Conservation (phyloP, 345 rosid species). For the Citrus maxima region DNA sequence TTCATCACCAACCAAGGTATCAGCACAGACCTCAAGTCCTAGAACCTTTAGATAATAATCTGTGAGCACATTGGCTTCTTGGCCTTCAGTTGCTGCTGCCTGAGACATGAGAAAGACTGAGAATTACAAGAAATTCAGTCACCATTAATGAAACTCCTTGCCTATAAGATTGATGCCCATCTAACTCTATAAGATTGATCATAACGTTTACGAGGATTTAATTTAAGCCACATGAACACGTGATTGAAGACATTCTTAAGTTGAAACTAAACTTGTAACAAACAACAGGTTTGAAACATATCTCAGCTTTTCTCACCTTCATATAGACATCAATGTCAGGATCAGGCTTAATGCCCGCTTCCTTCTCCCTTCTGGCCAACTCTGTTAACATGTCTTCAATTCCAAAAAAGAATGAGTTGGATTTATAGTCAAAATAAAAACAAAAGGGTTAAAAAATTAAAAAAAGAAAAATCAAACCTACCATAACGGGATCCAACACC, state of each 20-base stretch:
- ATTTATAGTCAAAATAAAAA: neutral
- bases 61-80: slow-evolving; percentile 48
- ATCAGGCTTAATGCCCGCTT: slow-evolving; percentile 44
- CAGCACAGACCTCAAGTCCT: slow-evolving; percentile 66
- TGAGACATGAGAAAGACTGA: slow-evolving; percentile 13
- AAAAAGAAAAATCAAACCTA: neutral
- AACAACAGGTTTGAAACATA: neutral
- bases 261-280: neutral
- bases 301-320: slow-evolving; percentile 42
- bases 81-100: slow-evolving; percentile 49
- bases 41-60: slow-evolving; percentile 61
- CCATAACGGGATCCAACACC: slow-evolving; percentile 63
- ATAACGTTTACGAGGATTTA: too few species aligned
- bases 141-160: neutral
- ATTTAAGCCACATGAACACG: neutral
- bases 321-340: slow-evolving; percentile 50
- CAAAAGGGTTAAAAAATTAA: neutral
- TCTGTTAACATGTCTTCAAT: slow-evolving; percentile 62
- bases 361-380: slow-evolving; percentile 75
- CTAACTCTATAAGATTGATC: too few species aligned
- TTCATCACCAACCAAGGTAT: slow-evolving; percentile 54
- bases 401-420: neutral
- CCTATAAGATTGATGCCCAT: neutral
- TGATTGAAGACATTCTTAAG: neutral
- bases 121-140: neutral